Base-by-base conservation (phyloP, 2,329 filamentous ascomycete genomes). In the Lachnellula suecica region DNA sequence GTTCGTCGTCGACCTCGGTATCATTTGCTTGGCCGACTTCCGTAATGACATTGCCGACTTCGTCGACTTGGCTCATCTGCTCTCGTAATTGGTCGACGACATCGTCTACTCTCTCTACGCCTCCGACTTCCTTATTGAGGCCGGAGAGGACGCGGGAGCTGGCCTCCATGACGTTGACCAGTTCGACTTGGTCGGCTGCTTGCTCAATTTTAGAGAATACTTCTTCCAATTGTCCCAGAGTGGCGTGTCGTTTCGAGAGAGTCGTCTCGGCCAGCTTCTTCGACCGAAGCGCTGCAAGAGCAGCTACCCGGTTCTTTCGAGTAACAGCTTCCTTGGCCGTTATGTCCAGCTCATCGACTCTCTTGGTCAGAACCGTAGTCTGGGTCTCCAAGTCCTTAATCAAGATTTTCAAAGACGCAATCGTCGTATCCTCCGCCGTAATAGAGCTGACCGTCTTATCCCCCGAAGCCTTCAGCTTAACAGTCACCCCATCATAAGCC, bases 131-230 rank as follows among this genome's bases (percentile, higher is more conserved):
- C 43, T 81, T 78, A 66, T 96, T 91, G 25, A 99, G 77, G 23
- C 75, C 77, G 59, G 81, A 80, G 29, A 99, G 78, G 1, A 89
- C 90, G 29, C 79, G 79, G 0, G 87, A 83, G 57, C 89, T 91
- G 15, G 85, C 81, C 65, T 91, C 83, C 86, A 99, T 92, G 5
- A 91, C 86, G 54, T 82, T 81, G 8, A 97, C 84, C 13, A 97
- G 81, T 62, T 91, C 87, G 8, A 95, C 84, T 58, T 97, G 89
- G 69, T 92, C 89, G 0, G 84, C 80, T 0, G 94, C 94, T 69
- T 93, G 85, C 67, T 96, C 87, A 47, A 99, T 89, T 65, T 87
- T 88, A n/a, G 79, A 71, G 49, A 91, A 88, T 0, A 95, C 85
- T 57, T 89, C 84, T 70, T 97, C 91, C 1, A 99, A 79, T 70